These are phyloP conservation scores for Byssoonygena ceratinophila DNA, from an alignment of 2,329 filamentous ascomycete genomes.

Conservation along the genomic window DNA sequence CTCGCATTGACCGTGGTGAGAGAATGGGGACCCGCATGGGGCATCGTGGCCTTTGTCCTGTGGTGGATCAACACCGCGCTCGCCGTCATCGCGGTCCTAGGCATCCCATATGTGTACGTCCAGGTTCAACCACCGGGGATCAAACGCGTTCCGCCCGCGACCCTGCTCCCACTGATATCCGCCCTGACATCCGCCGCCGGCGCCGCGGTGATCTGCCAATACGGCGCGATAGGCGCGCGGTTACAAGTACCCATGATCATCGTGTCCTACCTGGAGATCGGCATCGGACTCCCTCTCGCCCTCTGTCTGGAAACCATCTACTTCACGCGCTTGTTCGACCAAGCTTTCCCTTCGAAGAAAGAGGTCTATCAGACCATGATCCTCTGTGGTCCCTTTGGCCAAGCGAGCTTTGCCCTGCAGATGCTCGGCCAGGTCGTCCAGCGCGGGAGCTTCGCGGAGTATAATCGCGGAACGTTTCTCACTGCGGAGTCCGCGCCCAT, in stretches of 20 bases:
- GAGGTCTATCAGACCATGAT: constrained; percentile 34
- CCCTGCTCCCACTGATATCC: constrained; percentile 33
- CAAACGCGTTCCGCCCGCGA: constrained; percentile 26
- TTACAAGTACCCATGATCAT: constrained; percentile 33
- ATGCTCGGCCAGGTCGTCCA: constrained; percentile 28
- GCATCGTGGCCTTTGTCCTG: constrained; percentile 28
- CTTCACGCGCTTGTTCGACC: constrained; percentile 25
- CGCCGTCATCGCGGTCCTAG: constrained; percentile 20
- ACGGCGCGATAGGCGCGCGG: constrained; percentile 20
- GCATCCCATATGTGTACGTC: constrained; percentile 30
- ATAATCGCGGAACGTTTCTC: constrained; percentile 28
- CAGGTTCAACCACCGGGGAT: constrained; percentile 30
- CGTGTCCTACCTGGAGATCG: constrained; percentile 34
- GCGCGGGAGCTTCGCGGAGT: constrained; percentile 25
- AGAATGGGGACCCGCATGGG: constrained; percentile 23
- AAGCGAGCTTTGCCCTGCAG: constrained; percentile 34
- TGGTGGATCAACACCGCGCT: constrained; percentile 35
- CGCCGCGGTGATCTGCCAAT: constrained; percentile 29
- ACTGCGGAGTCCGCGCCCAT: constrained; percentile 25
- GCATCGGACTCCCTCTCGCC: constrained; percentile 27
- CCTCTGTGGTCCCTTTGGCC: constrained; percentile 33
- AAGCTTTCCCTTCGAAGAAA: constrained; percentile 19
- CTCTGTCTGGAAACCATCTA: constrained; percentile 28
- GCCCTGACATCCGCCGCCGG: constrained; percentile 34
- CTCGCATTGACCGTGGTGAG: constrained; percentile 49